Evolutionary conservation across 495 filamentous ascomycete genomes (phyloP).

Genomic region (Penicillium manginii): DNA sequence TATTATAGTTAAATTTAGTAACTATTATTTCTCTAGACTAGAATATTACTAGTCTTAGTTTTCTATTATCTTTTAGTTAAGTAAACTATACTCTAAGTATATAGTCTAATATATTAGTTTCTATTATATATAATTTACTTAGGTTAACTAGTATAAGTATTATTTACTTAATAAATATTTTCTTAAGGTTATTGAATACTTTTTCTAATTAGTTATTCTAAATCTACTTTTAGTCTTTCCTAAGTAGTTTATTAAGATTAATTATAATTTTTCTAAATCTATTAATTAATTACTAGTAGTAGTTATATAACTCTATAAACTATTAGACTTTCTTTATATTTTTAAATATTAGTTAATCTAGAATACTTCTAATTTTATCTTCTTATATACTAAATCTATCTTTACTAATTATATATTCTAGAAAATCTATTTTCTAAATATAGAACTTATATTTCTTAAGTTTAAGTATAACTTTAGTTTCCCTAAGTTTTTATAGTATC

Average conservation of each 20-base stretch:
- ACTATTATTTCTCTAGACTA: slow-evolving; percentile 27
- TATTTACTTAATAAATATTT: not conserved
- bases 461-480: not conserved
- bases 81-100: slow-evolving; percentile 11
- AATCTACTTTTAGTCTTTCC: slow-evolving; percentile 12
- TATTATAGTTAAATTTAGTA: slow-evolving; percentile 38
- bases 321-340: slow-evolving; percentile 15
- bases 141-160: slow-evolving; percentile 13
- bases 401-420: slow-evolving; percentile 13
- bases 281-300: slow-evolving; percentile 16
- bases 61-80: not conserved
- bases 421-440: slow-evolving; percentile 9
- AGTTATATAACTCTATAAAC: slow-evolving; percentile 19
- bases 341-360: slow-evolving; percentile 6
- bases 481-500: not conserved
- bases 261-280: slow-evolving; percentile 8
- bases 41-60: slow-evolving; percentile 21
- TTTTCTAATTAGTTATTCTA: slow-evolving; percentile 9
- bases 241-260: slow-evolving; percentile 10
- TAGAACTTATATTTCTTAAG: slow-evolving; percentile 14
- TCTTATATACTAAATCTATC: slow-evolving; percentile 13
- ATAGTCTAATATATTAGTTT: slow-evolving; percentile 21
- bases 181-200: slow-evolving; percentile 18
- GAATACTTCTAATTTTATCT: slow-evolving; percentile 17
- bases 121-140: slow-evolving; percentile 9